Percentiles rank a stretch among this genome's conserved stretches.
Conservation (phyloP, 2,329 filamentous ascomycete species). For the Ophiostoma perfectum region DNA sequence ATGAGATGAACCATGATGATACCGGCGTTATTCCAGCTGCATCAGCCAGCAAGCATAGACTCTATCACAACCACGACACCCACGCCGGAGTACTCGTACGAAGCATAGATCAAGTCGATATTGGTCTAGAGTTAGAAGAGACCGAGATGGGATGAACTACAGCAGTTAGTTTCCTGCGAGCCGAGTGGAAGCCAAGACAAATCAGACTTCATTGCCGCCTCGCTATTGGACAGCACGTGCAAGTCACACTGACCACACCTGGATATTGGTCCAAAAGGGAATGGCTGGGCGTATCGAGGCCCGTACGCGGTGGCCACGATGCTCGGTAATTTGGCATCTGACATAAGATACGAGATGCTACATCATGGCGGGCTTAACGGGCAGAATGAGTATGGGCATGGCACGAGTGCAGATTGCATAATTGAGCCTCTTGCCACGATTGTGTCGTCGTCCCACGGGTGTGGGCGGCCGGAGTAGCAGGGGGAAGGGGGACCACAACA, state of each 20-base stretch:
- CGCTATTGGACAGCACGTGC: neutral
- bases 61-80: neutral
- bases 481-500: neutral
- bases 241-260: neutral
- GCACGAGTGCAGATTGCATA: neutral
- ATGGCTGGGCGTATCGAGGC: neutral
- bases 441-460: neutral
- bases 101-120: neutral
- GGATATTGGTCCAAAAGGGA: neutral
- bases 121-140: neutral
- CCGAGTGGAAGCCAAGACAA: slow-evolving; percentile 3
- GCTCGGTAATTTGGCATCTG: neutral
- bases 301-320: neutral
- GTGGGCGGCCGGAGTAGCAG: neutral
- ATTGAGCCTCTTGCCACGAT: neutral
- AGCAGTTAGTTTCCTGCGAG: neutral
- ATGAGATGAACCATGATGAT: neutral
- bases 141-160: neutral
- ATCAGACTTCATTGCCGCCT: neutral
- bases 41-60: too few species aligned
- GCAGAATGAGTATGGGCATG: neutral
- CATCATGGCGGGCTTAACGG: neutral
- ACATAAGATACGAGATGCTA: neutral
- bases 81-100: neutral
- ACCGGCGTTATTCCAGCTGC: neutral